Conservation (phyloP, 2,329 filamentous ascomycete species). For the Cladosporium sp. region DNA sequence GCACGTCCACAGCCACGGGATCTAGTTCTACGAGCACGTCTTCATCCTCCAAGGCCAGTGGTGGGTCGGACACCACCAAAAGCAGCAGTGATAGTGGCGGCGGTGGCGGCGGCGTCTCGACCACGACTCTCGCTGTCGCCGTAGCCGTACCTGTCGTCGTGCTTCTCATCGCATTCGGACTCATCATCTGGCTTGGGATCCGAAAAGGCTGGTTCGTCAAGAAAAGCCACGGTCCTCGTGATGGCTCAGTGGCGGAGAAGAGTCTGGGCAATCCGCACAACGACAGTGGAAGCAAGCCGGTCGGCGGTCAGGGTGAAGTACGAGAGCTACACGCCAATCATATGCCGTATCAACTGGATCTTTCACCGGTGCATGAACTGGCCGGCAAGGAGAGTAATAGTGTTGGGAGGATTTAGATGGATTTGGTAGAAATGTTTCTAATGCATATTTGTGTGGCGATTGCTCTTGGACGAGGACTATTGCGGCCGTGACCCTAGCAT, state of each 20-base stretch:
- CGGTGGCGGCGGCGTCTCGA: slow-evolving; percentile 6
- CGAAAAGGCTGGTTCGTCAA: slow-evolving; percentile 11
- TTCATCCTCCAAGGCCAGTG: background rate
- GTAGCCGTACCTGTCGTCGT: slow-evolving; percentile 11
- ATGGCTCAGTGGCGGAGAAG: background rate
- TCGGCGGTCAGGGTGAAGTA: background rate
- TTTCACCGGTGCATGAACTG: slow-evolving; percentile 3
- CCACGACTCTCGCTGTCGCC: slow-evolving; percentile 11
- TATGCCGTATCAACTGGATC: slow-evolving; percentile 2
- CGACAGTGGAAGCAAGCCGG: background rate
- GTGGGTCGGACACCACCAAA: background rate
- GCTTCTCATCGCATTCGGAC: slow-evolving; percentile 3
- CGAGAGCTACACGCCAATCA: background rate
- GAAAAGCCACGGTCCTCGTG: background rate
- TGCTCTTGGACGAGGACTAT: too few species aligned
- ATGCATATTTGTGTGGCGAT: too few species aligned
- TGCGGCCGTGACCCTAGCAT: too few species aligned
- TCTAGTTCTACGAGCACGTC: background rate
- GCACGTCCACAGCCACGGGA: background rate
- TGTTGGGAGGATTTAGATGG: background rate
- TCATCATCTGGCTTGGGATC: slow-evolving; percentile 10
- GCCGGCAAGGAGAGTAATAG: background rate
- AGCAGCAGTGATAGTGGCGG: background rate
- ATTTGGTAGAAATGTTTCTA: too few species aligned
- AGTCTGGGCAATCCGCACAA: background rate